Conservation (phyloP, 192 early-diverging fungal genomes). For the Gaertneriomyces sp. region DNA sequence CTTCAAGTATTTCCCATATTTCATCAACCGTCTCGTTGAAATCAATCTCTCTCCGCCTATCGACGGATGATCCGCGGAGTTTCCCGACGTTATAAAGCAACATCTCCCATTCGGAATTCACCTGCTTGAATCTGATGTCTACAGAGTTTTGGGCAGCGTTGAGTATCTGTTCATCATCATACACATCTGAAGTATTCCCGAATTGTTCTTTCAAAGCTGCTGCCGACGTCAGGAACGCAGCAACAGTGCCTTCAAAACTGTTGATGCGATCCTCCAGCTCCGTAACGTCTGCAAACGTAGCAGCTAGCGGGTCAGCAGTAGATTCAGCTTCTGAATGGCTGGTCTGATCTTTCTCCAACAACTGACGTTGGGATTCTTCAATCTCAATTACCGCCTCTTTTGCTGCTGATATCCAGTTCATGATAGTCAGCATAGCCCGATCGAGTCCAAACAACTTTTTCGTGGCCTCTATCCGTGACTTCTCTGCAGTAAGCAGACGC, state of each 20-base stretch:
- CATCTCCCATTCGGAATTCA: slow-evolving; percentile 16
- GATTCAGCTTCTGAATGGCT: neutral
- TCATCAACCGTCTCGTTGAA: slow-evolving; percentile 23
- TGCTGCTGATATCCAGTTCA: slow-evolving; percentile 15
- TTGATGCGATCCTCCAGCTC: slow-evolving; percentile 22
- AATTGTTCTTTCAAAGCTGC: neutral
- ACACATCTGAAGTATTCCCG: neutral
- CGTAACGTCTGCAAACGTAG: slow-evolving; percentile 16
- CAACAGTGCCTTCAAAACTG: slow-evolving; percentile 13
- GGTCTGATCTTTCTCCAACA: neutral
- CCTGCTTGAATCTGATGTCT: neutral
- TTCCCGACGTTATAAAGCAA: slow-evolving; percentile 1
- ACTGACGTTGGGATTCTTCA: slow-evolving; percentile 1
- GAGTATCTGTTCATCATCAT: neutral
- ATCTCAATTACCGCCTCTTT: slow-evolving; percentile 7
- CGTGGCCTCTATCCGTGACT: slow-evolving; percentile 8
- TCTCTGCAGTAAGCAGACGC: slow-evolving; percentile 9
- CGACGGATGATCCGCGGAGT: slow-evolving; percentile 22
- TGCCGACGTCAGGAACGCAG: slow-evolving; percentile 16
- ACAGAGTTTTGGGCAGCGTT: slow-evolving; percentile 1
- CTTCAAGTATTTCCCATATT: slow-evolving; percentile 4
- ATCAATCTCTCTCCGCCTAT: slow-evolving; percentile 13
- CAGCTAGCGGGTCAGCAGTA: slow-evolving; percentile 2
- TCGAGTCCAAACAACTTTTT: slow-evolving; percentile 13
- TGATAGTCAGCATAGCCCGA: slow-evolving; percentile 1